phyloP scores from a whole-genome alignment of 1,284 basidiomycete species.

The Ustilago shanxiensis region DNA sequence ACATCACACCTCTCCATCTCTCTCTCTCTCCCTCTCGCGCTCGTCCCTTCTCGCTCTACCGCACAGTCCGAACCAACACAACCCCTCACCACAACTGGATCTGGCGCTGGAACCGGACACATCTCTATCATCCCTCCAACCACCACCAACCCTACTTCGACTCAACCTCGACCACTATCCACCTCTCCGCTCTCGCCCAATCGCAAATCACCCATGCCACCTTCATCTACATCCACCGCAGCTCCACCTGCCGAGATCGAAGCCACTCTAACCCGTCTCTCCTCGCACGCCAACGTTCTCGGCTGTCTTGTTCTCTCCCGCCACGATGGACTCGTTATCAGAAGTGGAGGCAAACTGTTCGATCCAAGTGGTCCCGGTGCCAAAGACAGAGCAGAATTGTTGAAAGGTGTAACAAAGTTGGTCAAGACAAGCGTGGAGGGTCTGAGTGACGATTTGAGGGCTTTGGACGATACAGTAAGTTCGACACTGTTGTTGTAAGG shows the following conservation, averaged over 20 bases:
- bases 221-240: conserved; percentile 39
- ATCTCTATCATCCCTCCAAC: conserved; percentile 23
- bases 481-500: too few relatives aligned
- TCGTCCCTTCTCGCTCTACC: background rate
- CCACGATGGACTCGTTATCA: conserved; percentile 63
- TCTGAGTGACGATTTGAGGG: conserved; percentile 40
- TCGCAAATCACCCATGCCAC: conserved; percentile 57
- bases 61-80: too few relatives aligned
- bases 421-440: conserved; percentile 47
- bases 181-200: conserved; percentile 32
- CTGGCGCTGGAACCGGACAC: background rate
- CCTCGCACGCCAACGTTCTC: conserved; percentile 54
- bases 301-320: conserved; percentile 61
- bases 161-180: conserved; percentile 33
- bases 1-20: too few relatives aligned
- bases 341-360: conserved; percentile 67
- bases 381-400: conserved; percentile 44
- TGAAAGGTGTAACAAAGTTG: conserved; percentile 56
- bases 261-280: conserved; percentile 60
- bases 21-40: too few relatives aligned
- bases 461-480: conserved; percentile 27
- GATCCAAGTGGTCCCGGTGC: conserved; percentile 62
- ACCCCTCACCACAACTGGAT: too few relatives aligned
- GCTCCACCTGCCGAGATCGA: conserved; percentile 63
- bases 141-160: background rate